Percentiles rank a stretch among this genome's conserved stretches.
Evolutionary conservation across 495 filamentous ascomycete species (phyloP).

Genomic region (Clavariopsis aquatica): DNA sequence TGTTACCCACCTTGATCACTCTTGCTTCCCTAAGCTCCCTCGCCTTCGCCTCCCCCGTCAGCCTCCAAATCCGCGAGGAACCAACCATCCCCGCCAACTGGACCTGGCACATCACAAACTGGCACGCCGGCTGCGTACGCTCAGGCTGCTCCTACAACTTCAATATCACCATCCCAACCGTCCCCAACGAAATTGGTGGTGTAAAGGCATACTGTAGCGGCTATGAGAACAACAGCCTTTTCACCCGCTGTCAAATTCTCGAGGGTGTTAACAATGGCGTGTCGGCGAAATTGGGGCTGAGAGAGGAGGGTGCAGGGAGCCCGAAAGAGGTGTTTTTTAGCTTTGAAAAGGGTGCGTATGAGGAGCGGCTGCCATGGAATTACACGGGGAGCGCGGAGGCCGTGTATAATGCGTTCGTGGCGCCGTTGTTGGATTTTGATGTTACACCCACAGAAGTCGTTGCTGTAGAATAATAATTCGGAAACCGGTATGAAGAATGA

Average conservation of each 20-base stretch:
- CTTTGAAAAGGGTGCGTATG: slow-evolving; percentile 12
- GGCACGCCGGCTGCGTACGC: slow-evolving; percentile 10
- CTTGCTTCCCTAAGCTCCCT: neutral
- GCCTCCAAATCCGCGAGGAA: neutral
- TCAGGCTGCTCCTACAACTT: slow-evolving; percentile 3
- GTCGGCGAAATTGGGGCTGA: neutral
- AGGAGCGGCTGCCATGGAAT: slow-evolving; percentile 13
- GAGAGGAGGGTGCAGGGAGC: neutral
- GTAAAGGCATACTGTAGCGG: slow-evolving; percentile 14
- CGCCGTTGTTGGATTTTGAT: slow-evolving; percentile 12
- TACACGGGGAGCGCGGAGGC: slow-evolving; percentile 4
- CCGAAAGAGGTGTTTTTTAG: neutral
- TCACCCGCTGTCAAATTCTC: neutral
- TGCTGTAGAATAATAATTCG: neutral
- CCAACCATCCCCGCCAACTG: slow-evolving; percentile 4
- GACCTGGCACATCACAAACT: slow-evolving; percentile 10
- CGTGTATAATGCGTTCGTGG: slow-evolving; percentile 10
- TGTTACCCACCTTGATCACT: neutral
- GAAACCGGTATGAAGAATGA: neutral
- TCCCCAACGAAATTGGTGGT: slow-evolving; percentile 6
- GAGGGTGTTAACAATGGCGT: slow-evolving; percentile 24
- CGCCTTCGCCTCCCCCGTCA: slow-evolving; percentile 1
- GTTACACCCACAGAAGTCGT: slow-evolving; percentile 8
- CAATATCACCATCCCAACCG: slow-evolving; percentile 13
- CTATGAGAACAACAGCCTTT: neutral